Conservation (phyloP, 495 filamentous ascomycete genomes). For the Podospora tetraspora region DNA sequence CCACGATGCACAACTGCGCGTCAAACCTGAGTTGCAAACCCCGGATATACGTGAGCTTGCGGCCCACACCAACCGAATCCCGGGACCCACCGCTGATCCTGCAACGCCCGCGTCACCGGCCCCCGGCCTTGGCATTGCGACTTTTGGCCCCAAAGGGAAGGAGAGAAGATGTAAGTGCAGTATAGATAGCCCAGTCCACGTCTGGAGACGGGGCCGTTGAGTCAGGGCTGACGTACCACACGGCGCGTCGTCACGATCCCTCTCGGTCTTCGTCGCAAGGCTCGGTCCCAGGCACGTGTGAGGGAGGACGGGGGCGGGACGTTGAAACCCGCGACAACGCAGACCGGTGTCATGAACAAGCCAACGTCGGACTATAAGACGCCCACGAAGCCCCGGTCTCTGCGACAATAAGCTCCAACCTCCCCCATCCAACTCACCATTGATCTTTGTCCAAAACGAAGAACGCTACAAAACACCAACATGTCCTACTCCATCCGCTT, state of each 20-base stretch:
- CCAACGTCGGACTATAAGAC: background rate
- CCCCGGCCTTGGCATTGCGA: background rate
- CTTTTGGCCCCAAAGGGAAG: background rate
- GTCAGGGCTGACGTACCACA: background rate
- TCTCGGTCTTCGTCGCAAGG: background rate
- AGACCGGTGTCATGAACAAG: background rate
- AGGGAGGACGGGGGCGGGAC: background rate
- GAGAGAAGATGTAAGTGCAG: background rate
- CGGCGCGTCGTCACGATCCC: background rate
- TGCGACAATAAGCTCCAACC: background rate
- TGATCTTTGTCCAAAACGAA: background rate
- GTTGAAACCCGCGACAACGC: background rate
- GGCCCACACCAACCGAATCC: background rate
- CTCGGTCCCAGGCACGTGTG: background rate
- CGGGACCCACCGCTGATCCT: background rate
- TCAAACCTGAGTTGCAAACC: background rate
- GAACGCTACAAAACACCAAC: background rate
- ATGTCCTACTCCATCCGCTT: background rate
- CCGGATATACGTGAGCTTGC: background rate
- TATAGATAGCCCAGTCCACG: no score
- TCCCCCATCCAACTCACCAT: background rate
- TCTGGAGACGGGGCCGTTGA: background rate
- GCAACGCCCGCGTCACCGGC: background rate
- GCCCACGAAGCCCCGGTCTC: background rate
- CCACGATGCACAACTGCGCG: background rate